These are phyloP conservation scores for Phytophthora idaei DNA, from an alignment of 352 stramenopile species.

Conservation along the genomic window DNA sequence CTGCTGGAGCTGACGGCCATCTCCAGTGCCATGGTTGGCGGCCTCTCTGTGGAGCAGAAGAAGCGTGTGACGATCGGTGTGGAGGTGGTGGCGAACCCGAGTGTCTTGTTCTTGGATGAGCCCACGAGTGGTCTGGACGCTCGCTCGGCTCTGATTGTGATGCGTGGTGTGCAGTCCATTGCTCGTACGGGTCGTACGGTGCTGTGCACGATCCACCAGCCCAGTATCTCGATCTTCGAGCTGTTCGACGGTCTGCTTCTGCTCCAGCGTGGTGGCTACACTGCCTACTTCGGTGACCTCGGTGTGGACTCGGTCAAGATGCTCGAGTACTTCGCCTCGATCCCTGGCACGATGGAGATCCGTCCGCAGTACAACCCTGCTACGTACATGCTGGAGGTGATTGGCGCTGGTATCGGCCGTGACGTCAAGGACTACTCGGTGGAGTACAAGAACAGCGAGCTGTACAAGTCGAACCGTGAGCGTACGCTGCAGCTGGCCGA, in stretches of 20 bases:
- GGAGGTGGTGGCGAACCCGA: slow-evolving; percentile 92
- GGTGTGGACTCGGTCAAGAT: slow-evolving; percentile 81
- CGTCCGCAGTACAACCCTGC: slow-evolving; percentile 25
- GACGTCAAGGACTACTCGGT: slow-evolving; percentile 24
- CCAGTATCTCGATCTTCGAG: slow-evolving; percentile 90
- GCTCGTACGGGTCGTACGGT: slow-evolving; percentile 88
- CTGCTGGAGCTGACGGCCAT: slow-evolving; percentile 49
- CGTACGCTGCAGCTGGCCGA: slow-evolving; percentile 38
- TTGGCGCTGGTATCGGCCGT: slow-evolving; percentile 21
- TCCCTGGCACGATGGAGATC: slow-evolving; percentile 61
- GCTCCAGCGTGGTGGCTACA: slow-evolving; percentile 62
- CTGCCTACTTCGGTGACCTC: slow-evolving; percentile 89
- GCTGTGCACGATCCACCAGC: slow-evolving; percentile 69
- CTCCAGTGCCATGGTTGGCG: slow-evolving; percentile 33
- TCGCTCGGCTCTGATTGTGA: slow-evolving; percentile 85
- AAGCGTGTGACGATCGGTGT: slow-evolving; percentile 94
- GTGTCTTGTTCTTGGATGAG: slow-evolving; percentile 94
- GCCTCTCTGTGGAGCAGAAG: slow-evolving; percentile 86
- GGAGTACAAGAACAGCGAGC: slow-evolving; percentile 21
- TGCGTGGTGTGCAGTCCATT: slow-evolving; percentile 84
- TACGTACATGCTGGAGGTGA: slow-evolving; percentile 22
- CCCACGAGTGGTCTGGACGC: slow-evolving; percentile 91
- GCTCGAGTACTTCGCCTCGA: slow-evolving; percentile 87
- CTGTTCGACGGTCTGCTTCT: slow-evolving; percentile 91
- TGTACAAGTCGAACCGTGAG: slow-evolving; percentile 17